phyloP scores from a whole-genome alignment of 495 filamentous ascomycete genomes.

The Tuber umbilicatum region DNA sequence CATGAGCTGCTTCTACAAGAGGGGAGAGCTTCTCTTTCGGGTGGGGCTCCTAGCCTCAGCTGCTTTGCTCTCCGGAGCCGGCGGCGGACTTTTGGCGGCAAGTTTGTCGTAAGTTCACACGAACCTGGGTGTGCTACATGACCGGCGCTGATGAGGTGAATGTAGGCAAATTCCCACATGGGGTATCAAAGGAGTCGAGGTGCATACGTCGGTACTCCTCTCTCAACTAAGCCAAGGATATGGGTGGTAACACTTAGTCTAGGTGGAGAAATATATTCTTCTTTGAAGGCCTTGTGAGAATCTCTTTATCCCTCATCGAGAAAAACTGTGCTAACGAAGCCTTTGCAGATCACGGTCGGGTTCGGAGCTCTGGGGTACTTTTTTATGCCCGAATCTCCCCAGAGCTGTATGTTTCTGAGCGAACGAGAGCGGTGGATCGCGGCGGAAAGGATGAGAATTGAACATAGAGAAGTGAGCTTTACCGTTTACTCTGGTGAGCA shows the following conservation, averaged over 20 bases:
- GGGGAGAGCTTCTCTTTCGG: conserved; percentile 56
- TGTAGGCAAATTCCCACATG: conserved; percentile 28
- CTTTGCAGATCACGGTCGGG: conserved; percentile 52
- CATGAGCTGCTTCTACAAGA: conserved; percentile 79
- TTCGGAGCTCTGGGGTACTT: conserved; percentile 58
- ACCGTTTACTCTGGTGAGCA: not conserved
- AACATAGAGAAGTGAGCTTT: conserved; percentile 45
- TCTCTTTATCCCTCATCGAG: not conserved
- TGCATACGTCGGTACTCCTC: conserved; percentile 27
- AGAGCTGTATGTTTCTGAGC: conserved; percentile 60
- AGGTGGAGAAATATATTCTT: conserved; percentile 87
- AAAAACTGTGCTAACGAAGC: conserved; percentile 1
- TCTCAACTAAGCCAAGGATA: conserved; percentile 47
- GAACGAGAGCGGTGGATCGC: conserved; percentile 57
- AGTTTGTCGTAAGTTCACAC: conserved; percentile 42
- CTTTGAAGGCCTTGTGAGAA: conserved; percentile 48
- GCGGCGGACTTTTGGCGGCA: conserved; percentile 68
- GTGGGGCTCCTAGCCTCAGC: conserved; percentile 71
- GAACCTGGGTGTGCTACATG: conserved; percentile 8
- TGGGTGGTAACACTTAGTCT: conserved; percentile 54
- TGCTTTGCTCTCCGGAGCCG: conserved; percentile 68
- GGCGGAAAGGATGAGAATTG: conserved; percentile 56
- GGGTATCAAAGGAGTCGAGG: conserved; percentile 43
- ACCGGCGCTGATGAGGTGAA: not conserved
- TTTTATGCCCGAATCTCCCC: conserved; percentile 68